phyloP scores from a whole-genome alignment of 495 filamentous ascomycete species.

The Aspergillus haitiensis region DNA sequence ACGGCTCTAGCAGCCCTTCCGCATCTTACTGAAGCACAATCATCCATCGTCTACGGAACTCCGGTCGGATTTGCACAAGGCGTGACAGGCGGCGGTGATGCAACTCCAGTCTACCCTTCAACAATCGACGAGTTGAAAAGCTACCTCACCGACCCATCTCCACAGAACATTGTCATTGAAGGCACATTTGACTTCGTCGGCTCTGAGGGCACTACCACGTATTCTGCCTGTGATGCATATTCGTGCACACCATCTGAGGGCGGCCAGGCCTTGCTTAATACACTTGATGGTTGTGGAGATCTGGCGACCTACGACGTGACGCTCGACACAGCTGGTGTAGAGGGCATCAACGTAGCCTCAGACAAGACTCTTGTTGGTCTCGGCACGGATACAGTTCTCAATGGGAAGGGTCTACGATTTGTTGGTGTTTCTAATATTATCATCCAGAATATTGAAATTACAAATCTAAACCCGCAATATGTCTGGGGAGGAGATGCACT shows the following conservation, averaged over 20 bases:
- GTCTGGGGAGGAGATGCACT: constrained; percentile 51
- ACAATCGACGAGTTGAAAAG: constrained; percentile 36
- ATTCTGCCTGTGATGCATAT: constrained; percentile 39
- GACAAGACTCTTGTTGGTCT: constrained; percentile 45
- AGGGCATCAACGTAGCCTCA: constrained; percentile 42
- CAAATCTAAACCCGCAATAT: constrained; percentile 47
- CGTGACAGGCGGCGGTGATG: constrained; percentile 36
- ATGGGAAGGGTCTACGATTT: constrained; percentile 45
- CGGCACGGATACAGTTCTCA: constrained; percentile 40
- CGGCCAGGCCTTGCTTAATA: constrained; percentile 53
- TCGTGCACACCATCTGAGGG: constrained; percentile 36
- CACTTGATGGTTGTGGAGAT: constrained; percentile 45
- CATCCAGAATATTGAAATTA: constrained; percentile 50
- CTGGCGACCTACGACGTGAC: constrained; percentile 31
- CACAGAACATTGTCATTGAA: constrained; percentile 35
- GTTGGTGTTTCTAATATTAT: constrained; percentile 46
- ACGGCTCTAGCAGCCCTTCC: no score
- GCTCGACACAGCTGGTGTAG: constrained; percentile 41
- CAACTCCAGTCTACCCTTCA: constrained; percentile 32
- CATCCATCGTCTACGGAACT: constrained; percentile 27
- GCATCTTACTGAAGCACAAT: no score
- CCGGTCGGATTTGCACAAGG: constrained; percentile 40
- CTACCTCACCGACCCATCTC: constrained; percentile 28
- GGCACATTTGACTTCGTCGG: constrained; percentile 42
- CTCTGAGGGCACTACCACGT: constrained; percentile 38